phyloP scores from a whole-genome alignment of 441 rosid genomes.

The Pelargonium myrrhifolium region DNA sequence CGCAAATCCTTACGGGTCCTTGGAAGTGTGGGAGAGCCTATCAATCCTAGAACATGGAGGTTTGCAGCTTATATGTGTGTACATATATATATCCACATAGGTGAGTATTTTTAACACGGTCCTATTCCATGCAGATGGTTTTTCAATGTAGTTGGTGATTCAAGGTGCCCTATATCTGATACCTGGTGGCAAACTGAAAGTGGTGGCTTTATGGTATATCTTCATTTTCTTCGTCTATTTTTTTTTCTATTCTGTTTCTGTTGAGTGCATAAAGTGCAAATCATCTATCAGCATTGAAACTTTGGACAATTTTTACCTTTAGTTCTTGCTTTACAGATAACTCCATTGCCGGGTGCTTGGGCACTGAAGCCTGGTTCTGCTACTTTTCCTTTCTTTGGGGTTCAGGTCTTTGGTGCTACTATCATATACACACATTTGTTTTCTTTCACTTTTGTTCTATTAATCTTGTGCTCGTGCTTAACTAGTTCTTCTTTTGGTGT shows the following conservation, averaged over 20 bases:
- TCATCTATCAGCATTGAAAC: no score
- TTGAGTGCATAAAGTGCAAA: neutral
- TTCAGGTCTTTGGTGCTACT: slow-evolving; percentile 53
- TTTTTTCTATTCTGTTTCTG: neutral
- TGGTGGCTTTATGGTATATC: slow-evolving; percentile 85
- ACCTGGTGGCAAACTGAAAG: slow-evolving; percentile 99
- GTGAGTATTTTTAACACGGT: slow-evolving; percentile 11
- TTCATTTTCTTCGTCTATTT: slow-evolving; percentile 5
- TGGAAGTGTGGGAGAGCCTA: slow-evolving; percentile 99
- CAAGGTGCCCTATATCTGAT: slow-evolving; percentile 93
- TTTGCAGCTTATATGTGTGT: slow-evolving; percentile 27
- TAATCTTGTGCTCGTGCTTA: slow-evolving; percentile 8
- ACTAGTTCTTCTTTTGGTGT: slow-evolving; percentile 13
- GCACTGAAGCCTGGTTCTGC: slow-evolving; percentile 99
- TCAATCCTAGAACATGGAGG: slow-evolving; percentile 99
- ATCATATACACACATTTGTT: neutral
- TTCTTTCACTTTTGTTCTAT: neutral
- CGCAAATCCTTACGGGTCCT: slow-evolving; percentile 87
- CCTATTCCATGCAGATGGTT: slow-evolving; percentile 60
- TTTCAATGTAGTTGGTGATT: slow-evolving; percentile 81
- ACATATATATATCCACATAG: slow-evolving; percentile 9
- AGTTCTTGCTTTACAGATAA: slow-evolving; percentile 45
- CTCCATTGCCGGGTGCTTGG: slow-evolving; percentile 99
- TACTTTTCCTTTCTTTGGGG: slow-evolving; percentile 98
- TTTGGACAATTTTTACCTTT: no score